These are phyloP conservation scores for Flaveria brownii DNA, from an alignment of 129 eudicot species.

Conservation along the genomic window DNA sequence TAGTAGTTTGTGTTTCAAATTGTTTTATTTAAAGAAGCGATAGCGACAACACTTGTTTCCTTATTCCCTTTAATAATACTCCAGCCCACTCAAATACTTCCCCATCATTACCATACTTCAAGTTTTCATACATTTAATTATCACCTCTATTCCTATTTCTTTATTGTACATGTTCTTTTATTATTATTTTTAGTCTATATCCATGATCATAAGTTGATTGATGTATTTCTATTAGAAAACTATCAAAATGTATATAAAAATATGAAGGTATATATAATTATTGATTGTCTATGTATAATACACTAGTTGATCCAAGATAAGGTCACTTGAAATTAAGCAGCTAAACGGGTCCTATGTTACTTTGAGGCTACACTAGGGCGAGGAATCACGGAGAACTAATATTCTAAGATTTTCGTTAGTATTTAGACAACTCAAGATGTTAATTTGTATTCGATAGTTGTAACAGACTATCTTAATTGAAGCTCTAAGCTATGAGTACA, in stretches of 20 bases:
- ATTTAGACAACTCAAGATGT: too few relatives aligned
- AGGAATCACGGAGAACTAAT: too few relatives aligned
- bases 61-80: conserved; percentile 46
- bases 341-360: too few relatives aligned
- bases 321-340: too few relatives aligned
- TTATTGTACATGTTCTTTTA: neutral
- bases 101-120: conserved; percentile 30
- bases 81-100: conserved; percentile 43
- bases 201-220: conserved; percentile 2
- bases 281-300: too few relatives aligned
- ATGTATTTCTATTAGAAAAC: neutral
- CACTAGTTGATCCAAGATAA: too few relatives aligned
- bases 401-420: too few relatives aligned
- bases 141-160: conserved; percentile 28
- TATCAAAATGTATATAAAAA: neutral
- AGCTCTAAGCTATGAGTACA: too few relatives aligned
- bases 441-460: too few relatives aligned
- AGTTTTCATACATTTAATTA: conserved; percentile 38
- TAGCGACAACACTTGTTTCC: conserved; percentile 37
- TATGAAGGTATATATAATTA: too few relatives aligned
- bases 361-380: too few relatives aligned
- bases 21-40: conserved; percentile 26
- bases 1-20: conserved; percentile 28
- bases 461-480: too few relatives aligned
- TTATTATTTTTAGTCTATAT: neutral